Evolutionary conservation across 2,329 filamentous ascomycete species (phyloP), one percentile per base, ranked within the genome.

Genomic region (Tolypocladium inflatum): DNA sequence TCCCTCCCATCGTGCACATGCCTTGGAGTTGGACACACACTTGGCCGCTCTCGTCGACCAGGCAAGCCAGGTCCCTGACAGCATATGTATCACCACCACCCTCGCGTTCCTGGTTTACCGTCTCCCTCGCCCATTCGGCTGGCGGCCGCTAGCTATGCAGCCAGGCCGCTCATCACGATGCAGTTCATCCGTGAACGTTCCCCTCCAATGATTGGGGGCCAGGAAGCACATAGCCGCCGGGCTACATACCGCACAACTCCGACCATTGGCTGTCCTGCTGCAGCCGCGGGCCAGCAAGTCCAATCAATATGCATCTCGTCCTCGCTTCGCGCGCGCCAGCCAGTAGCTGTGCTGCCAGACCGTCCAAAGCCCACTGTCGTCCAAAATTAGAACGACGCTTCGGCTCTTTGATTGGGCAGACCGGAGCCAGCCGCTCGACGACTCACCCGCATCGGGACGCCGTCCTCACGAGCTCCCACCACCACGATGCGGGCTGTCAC

Each of bases 281-380:
- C 39, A n/a, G 33, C 54, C 52, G 67, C 70, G 68, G 67, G 67
- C 63, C 61, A 62, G 57, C 56, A 17, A 50, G 30, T 38, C 42
- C 41, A 33, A 48, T 55, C 57, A 55, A 48, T 55, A 59, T 52
- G 59, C 61, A 58, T 60, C 60, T 57, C 54, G 60, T 65, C 63
- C 57, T 63, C 60, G 54, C 61, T 72, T 75, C 70, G 71, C 73
- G 72, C 73, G 72, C 73, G 72, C 71, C 70, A 75, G 68, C 69
- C 70, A 70, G 63, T 68, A 61, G 64, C 60, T 59, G 61, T 59
- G 50, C 48, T 58, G 58, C 56, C 56, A 54, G 51, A 42, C 55
- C 50, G 42, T 51, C 62, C 59, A 54, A 55, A 55, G 62, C 64
- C 63, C 61, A 61, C 62, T 66, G 64, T 67, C 61, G 64, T 55